Percentiles rank a stretch among this genome's conserved stretches.
These are phyloP conservation scores for Microsporum ferrugineum DNA, from an alignment of 2,329 filamentous ascomycete species.

Conservation along the genomic window DNA sequence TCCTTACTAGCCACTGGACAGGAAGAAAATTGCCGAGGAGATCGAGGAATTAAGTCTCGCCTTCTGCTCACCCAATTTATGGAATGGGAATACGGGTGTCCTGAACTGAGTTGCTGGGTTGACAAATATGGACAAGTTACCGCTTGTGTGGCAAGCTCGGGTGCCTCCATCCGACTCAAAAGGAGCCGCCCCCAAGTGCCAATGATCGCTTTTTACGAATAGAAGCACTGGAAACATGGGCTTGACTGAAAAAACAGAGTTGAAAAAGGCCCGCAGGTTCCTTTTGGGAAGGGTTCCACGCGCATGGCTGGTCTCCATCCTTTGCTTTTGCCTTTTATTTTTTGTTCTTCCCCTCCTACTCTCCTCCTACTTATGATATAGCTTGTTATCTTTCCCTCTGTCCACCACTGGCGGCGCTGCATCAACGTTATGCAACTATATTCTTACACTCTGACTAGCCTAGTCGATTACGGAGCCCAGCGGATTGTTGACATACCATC, in stretches of 20 bases:
- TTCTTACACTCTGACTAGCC: neutral
- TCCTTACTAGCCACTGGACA: neutral
- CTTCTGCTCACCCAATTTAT: neutral
- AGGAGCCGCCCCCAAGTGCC: constrained; percentile 2
- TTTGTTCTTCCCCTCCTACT: neutral
- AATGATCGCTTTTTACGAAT: constrained; percentile 2
- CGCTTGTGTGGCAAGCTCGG: constrained; percentile 3
- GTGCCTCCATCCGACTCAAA: constrained; percentile 3
- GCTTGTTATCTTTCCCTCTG: neutral
- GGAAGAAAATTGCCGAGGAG: neutral
- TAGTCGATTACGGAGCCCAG: neutral
- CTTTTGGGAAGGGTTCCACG: constrained; percentile 5
- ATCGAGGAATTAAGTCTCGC: neutral
- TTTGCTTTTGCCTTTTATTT: neutral
- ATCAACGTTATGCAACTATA: neutral
- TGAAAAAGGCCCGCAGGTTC: constrained; percentile 2
- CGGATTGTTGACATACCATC: neutral
- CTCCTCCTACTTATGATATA: neutral
- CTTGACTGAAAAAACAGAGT: constrained; percentile 1
- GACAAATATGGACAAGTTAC: neutral
- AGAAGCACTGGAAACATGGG: neutral
- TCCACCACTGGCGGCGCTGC: neutral
- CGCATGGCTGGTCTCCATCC: neutral
- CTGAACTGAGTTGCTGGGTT: neutral
- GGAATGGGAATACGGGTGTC: neutral